Conservation (phyloP, 495 filamentous ascomycete genomes). For the Penicillium lividum region DNA sequence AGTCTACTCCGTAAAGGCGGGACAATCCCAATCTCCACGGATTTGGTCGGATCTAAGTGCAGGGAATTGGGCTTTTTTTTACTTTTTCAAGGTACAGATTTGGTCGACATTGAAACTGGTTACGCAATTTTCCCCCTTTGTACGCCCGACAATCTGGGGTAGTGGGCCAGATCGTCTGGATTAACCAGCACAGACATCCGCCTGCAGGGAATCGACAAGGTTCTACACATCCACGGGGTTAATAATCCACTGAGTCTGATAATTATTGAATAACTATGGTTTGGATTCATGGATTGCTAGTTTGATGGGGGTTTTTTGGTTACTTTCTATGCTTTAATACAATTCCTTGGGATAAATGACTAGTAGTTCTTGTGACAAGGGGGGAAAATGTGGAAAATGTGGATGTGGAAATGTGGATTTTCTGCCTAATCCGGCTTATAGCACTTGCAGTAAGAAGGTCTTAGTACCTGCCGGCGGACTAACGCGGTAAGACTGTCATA, state of each 20-base stretch:
- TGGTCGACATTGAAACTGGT: constrained; percentile 18
- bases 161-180: constrained; percentile 45
- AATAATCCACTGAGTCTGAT: background rate
- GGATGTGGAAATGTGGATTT: background rate
- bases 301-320: background rate
- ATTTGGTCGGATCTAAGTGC: constrained; percentile 9
- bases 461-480: constrained; percentile 26
- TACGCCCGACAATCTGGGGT: constrained; percentile 41
- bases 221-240: constrained; percentile 14
- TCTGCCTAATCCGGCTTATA: constrained; percentile 1
- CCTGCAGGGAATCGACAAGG: constrained; percentile 36
- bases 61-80: constrained; percentile 1
- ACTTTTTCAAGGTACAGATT: constrained; percentile 6
- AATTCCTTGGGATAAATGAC: background rate
- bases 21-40: constrained; percentile 7
- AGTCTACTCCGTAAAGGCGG: background rate
- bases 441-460: constrained; percentile 20
- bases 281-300: constrained; percentile 4
- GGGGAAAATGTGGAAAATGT: constrained; percentile 1
- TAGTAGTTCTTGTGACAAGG: constrained; percentile 10
- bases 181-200: constrained; percentile 41
- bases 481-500: constrained; percentile 22
- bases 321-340: background rate
- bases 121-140: constrained; percentile 18
- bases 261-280: no score